A percentile compares a stretch with the other conserved stretches of the same genome.
These are phyloP conservation scores for Chrysoporthe cubensis DNA, from an alignment of 2,329 filamentous ascomycete species.

Conservation along the genomic window DNA sequence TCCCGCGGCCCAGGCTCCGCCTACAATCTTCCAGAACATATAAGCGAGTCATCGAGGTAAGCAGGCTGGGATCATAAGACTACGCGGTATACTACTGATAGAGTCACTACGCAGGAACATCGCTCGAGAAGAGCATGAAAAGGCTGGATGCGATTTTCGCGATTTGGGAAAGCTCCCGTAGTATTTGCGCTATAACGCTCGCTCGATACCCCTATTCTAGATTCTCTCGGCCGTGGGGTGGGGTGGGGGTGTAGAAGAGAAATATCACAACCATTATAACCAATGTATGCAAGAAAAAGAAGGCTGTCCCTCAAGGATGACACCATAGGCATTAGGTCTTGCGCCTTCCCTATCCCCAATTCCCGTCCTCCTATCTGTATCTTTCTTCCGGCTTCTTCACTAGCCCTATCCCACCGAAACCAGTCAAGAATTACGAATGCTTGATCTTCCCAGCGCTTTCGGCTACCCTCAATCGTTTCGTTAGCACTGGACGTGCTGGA, in stretches of 20 bases:
- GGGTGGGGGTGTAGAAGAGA: neutral
- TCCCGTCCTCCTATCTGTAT: neutral
- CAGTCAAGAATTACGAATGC: neutral
- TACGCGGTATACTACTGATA: too few species aligned
- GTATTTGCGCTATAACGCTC: neutral
- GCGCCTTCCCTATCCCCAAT: neutral
- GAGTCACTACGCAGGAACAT: too few species aligned
- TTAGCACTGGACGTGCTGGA: too few species aligned
- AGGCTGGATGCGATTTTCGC: neutral
- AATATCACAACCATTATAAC: constrained; percentile 5
- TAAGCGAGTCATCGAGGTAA: too few species aligned
- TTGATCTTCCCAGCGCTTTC: neutral
- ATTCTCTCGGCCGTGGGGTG: neutral
- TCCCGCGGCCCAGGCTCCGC: too few species aligned
- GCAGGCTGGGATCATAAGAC: too few species aligned
- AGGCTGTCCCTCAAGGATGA: neutral
- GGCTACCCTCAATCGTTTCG: too few species aligned
- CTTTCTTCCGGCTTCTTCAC: neutral
- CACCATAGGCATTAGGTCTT: neutral
- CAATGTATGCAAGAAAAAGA: neutral
- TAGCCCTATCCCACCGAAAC: neutral
- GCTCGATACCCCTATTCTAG: neutral
- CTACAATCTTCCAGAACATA: too few species aligned
- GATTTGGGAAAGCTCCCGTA: neutral
- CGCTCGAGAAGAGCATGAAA: neutral